A percentile compares a stretch with the other conserved stretches of the same genome.
phyloP scores from a whole-genome alignment of 257 asterid species.

The Jaltomata sinuosa region DNA sequence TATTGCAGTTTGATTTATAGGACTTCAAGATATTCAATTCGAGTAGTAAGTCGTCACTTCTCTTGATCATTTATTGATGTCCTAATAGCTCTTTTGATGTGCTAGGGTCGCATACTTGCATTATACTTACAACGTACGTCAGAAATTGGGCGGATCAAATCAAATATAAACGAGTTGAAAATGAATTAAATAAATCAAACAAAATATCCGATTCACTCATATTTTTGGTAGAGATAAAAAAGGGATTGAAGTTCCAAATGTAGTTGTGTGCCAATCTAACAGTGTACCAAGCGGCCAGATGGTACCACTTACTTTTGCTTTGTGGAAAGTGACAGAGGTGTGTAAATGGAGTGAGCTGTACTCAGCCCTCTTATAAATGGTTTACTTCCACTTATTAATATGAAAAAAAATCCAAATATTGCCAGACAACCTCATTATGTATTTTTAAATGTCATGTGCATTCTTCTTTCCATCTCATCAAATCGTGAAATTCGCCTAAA shows the following conservation, averaged over 20 bases:
- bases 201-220: not conserved
- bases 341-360: slow-evolving; percentile 35
- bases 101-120: not conserved
- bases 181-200: not conserved
- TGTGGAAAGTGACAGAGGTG: slow-evolving; percentile 11
- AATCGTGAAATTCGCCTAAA: not conserved
- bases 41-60: not conserved
- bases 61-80: not conserved
- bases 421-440: not conserved
- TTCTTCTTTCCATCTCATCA: not conserved
- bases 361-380: slow-evolving; percentile 10
- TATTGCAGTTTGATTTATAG: not conserved
- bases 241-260: no score
- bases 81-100: not conserved
- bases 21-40: not conserved
- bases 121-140: not conserved
- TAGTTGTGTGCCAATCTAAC: slow-evolving; percentile 1
- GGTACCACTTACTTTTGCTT: not conserved
- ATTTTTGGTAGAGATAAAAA: not conserved
- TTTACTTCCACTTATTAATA: not conserved
- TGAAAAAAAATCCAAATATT: slow-evolving; percentile 3
- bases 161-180: not conserved
- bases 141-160: not conserved
- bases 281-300: not conserved
- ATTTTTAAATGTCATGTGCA: not conserved